These are phyloP conservation scores for Cyclostephanos invisitatus DNA, from an alignment of 108 stramenopile species.

Conservation along the genomic window DNA sequence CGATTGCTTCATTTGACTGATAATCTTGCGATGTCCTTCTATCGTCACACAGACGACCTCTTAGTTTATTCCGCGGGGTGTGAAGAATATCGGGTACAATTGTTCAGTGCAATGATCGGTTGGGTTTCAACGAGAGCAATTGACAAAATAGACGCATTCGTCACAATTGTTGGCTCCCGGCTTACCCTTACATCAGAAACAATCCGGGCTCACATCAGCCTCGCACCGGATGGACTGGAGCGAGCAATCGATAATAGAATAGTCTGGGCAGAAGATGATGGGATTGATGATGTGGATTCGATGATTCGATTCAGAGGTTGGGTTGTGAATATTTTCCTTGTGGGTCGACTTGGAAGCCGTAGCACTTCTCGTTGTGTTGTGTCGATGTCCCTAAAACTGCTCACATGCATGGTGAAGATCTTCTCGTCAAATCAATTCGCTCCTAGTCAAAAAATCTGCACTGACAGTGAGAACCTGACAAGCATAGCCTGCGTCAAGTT, in stretches of 20 bases:
- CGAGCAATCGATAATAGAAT: slow-evolving; percentile 24
- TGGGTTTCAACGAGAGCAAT: background rate
- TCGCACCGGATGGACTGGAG: slow-evolving; percentile 1
- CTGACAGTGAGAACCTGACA: slow-evolving; percentile 16
- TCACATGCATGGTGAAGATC: slow-evolving; percentile 16
- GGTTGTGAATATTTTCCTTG: slow-evolving; percentile 12
- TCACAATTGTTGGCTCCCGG: background rate
- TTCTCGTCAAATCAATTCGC: slow-evolving; percentile 14
- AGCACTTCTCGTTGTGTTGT: background rate
- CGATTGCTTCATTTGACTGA: slow-evolving; percentile 3
- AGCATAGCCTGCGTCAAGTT: slow-evolving; percentile 21
- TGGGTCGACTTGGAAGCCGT: slow-evolving; percentile 1
- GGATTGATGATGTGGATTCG: slow-evolving; percentile 1
- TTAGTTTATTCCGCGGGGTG: slow-evolving; percentile 16
- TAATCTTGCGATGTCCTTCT: slow-evolving; percentile 12
- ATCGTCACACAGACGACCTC: slow-evolving; percentile 16
- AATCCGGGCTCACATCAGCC: background rate
- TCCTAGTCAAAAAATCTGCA: slow-evolving; percentile 17
- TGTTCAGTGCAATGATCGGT: slow-evolving; percentile 22
- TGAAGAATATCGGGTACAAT: slow-evolving; percentile 4
- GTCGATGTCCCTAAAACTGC: slow-evolving; percentile 19
- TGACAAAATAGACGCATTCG: slow-evolving; percentile 9
- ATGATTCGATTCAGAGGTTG: slow-evolving; percentile 26
- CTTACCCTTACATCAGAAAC: slow-evolving; percentile 21
- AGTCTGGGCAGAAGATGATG: background rate